Evolutionary conservation across 2,329 filamentous ascomycete genomes (phyloP), one percentile per base, ranked within the genome.

Genomic region (Cladosporium sp.): DNA sequence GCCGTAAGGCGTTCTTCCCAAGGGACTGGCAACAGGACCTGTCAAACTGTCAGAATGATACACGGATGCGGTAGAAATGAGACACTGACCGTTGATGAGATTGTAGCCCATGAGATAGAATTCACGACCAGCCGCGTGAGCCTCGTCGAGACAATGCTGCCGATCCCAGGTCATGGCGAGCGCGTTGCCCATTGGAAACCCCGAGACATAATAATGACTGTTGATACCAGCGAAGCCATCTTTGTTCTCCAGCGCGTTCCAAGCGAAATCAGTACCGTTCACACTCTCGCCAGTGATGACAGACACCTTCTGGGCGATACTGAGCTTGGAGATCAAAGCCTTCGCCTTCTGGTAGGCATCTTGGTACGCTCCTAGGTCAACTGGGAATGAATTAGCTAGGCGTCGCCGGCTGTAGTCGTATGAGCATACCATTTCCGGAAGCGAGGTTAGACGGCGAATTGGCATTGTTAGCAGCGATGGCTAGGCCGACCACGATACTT

Each of bases 1-100:
- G 12, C 57, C 61, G 11, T 57, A 42, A 9, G 62, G 59, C 15
- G 58, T 47, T 18, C 63, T 51, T 2, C 64, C 64, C 8, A 66
- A 37, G n/a, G 53, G 50, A 19, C 53, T 50, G 15, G 45, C 43
- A 9, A 60, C 58, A 4, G 58, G 56, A 3, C 50, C 51, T n/a
- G 54, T 43, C 22, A 36, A n/a, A 17, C 8, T 36, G 15, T 36
- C 3, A 27, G 22, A 27, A 27, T 27, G n/a, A n/a, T 8, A 17
- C 7, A 7, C 13, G 32, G 8, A n/a, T 4, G 15, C 12, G 32
- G 32, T n/a, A 36, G 11, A 3, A 36, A 7, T 17, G 15, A 11
- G 2, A 27, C 7, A 42, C 20, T 54, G 53, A 17, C 58, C 57
- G 32, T 61, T 58, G 54, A 59, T 55, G 7, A 57, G 48, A 15